A percentile compares a stretch with the other conserved stretches of the same genome.
These are phyloP conservation scores for Ophiosphaerella korrae DNA, from an alignment of 2,329 filamentous ascomycete species.

Conservation along the genomic window DNA sequence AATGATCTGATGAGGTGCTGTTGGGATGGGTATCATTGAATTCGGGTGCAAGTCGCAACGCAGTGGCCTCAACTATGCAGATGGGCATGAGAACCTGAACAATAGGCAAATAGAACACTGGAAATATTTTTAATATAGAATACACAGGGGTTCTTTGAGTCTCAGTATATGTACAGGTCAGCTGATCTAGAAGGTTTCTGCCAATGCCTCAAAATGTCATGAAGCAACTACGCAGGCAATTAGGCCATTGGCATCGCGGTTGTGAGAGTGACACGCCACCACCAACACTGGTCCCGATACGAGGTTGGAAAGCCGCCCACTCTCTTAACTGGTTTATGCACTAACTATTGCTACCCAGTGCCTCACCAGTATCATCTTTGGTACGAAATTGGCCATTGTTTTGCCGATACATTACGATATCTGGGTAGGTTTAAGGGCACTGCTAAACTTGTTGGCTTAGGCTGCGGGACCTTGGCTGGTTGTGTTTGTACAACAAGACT, in stretches of 20 bases:
- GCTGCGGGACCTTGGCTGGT: slow-evolving; percentile 31
- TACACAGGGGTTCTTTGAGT: slow-evolving; percentile 53
- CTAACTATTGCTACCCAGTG: slow-evolving; percentile 43
- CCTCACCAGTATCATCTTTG: slow-evolving; percentile 41
- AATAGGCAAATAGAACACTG: not conserved
- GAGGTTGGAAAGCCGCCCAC: too few relatives aligned
- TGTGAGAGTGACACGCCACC: slow-evolving; percentile 50
- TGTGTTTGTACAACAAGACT: slow-evolving; percentile 20
- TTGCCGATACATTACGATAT: slow-evolving; percentile 54
- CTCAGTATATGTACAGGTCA: slow-evolving; percentile 57
- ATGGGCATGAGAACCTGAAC: slow-evolving; percentile 60
- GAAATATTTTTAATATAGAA: slow-evolving; percentile 53
- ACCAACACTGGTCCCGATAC: slow-evolving; percentile 12
- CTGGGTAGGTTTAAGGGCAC: slow-evolving; percentile 50
- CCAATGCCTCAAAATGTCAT: slow-evolving; percentile 61
- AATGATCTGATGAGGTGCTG: slow-evolving; percentile 23
- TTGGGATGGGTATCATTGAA: slow-evolving; percentile 52
- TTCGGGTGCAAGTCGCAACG: slow-evolving; percentile 57
- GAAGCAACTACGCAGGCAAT: slow-evolving; percentile 58
- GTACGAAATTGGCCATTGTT: slow-evolving; percentile 59
- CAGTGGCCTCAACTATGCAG: slow-evolving; percentile 59
- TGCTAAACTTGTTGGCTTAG: slow-evolving; percentile 55
- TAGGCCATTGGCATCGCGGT: slow-evolving; percentile 57
- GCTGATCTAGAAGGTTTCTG: slow-evolving; percentile 47
- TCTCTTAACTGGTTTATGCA: not conserved